Percentiles rank a stretch among this genome's conserved stretches.
Evolutionary conservation across 345 rosid species (phyloP).

Genomic region (Euphorbia pulcherrima): DNA sequence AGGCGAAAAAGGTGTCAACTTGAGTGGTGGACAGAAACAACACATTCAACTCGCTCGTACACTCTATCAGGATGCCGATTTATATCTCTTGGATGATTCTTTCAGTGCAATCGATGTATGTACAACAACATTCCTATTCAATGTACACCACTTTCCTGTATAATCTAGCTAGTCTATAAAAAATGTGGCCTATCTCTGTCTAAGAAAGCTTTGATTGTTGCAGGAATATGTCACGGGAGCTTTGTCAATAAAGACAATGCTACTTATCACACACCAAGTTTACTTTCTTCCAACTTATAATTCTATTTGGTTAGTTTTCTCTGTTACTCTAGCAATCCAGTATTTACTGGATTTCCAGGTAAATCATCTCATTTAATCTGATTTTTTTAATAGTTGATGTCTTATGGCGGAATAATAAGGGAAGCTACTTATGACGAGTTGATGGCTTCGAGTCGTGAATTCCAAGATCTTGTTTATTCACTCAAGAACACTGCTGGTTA

Average conservation of each 20-base stretch:
- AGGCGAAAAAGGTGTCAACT: slow-evolving; percentile 58
- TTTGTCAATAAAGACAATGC: slow-evolving; percentile 42
- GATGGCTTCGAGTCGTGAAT: slow-evolving; percentile 34
- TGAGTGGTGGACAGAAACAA: slow-evolving; percentile 62
- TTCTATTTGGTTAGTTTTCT: slow-evolving; percentile 49
- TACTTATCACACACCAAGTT: slow-evolving; percentile 57
- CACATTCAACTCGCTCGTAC: slow-evolving; percentile 57
- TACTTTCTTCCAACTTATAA: slow-evolving; percentile 49
- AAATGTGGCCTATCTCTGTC: too few relatives aligned
- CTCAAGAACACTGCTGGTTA: slow-evolving; percentile 31
- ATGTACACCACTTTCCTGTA: slow-evolving; percentile 19
- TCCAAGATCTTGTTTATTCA: slow-evolving; percentile 48
- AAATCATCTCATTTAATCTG: slow-evolving; percentile 3
- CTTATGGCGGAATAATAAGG: slow-evolving; percentile 37
- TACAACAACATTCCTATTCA: slow-evolving; percentile 44
- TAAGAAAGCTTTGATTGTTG: slow-evolving; percentile 5
- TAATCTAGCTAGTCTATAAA: not conserved
- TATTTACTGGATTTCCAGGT: too few relatives aligned
- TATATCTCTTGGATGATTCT: slow-evolving; percentile 60
- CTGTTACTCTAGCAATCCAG: too few relatives aligned
- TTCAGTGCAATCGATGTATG: slow-evolving; percentile 64
- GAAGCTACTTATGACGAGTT: slow-evolving; percentile 38
- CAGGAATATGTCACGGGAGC: slow-evolving; percentile 55
- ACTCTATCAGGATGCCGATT: slow-evolving; percentile 49
- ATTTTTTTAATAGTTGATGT: slow-evolving; percentile 41